These are phyloP conservation scores for Talaromyces amestolkiae DNA, from an alignment of 2,329 filamentous ascomycete species.

Conservation along the genomic window DNA sequence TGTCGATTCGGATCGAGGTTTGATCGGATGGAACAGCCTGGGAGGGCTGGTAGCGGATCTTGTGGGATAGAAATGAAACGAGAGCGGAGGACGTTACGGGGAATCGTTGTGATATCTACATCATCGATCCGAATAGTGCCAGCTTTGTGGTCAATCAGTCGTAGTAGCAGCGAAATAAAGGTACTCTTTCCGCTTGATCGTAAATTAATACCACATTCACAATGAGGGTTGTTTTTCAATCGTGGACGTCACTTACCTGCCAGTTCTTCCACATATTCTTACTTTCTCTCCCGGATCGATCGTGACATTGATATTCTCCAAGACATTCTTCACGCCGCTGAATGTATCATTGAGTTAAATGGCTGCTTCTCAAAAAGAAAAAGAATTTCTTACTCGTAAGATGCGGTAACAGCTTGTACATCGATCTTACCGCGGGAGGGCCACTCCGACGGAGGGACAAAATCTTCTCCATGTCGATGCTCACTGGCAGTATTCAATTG, in stretches of 20 bases:
- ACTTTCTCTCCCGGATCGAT: constrained; percentile 2
- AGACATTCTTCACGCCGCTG: neutral
- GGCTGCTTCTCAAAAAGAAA: neutral
- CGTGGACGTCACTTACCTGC: neutral
- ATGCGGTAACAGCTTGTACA: neutral
- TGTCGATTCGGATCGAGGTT: constrained; percentile 49
- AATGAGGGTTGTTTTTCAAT: too few relatives aligned
- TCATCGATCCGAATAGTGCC: constrained; percentile 49
- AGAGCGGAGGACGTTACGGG: constrained; percentile 38
- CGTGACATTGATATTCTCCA: constrained; percentile 8
- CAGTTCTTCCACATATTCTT: constrained; percentile 13
- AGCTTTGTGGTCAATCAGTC: constrained; percentile 47
- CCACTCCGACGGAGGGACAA: constrained; percentile 6
- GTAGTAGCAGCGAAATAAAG: constrained; percentile 36
- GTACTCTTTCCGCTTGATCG: constrained; percentile 2
- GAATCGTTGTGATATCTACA: neutral
- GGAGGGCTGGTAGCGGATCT: constrained; percentile 50
- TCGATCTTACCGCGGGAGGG: constrained; percentile 1
- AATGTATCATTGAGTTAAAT: too few relatives aligned
- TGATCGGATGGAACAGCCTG: constrained; percentile 44
- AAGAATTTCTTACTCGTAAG: constrained; percentile 12
- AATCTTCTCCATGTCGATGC: constrained; percentile 4
- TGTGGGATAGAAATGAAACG: constrained; percentile 51
- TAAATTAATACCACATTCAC: too few relatives aligned
- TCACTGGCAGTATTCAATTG: constrained; percentile 6